These are phyloP conservation scores for Pseudocohnilembus persalinus DNA, from an alignment of 169 alveolate genomes.

Conservation along the genomic window DNA sequence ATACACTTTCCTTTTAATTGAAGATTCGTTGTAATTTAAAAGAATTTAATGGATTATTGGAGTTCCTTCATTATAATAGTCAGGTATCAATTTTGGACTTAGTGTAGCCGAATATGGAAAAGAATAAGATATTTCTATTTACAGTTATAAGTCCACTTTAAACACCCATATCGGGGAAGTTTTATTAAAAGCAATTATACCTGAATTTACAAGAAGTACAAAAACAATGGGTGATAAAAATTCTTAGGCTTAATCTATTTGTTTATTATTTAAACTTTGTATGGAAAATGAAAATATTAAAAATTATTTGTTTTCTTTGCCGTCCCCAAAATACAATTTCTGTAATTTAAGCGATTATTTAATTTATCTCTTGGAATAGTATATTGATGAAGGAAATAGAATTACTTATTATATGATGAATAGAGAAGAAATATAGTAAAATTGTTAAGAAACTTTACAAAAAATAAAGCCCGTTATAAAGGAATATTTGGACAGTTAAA, in stretches of 20 bases:
- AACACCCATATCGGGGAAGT: too few relatives aligned
- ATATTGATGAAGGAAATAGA: not conserved
- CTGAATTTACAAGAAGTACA: not conserved
- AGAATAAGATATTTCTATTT: too few relatives aligned
- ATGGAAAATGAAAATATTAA: not conserved
- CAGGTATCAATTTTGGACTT: too few relatives aligned
- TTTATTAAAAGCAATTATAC: too few relatives aligned
- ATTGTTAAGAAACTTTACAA: too few relatives aligned
- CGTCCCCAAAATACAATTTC: not conserved
- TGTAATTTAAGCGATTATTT: not conserved
- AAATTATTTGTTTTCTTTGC: not conserved
- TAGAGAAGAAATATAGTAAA: too few relatives aligned
- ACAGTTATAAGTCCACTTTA: too few relatives aligned
- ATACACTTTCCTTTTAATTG: not conserved
- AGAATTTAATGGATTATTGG: slow-evolving; percentile 57
- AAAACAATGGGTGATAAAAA: not conserved
- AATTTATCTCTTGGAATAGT: not conserved
- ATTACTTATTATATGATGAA: not conserved
- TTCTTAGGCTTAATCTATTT: not conserved
- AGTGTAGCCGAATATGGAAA: too few relatives aligned
- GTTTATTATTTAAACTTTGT: not conserved
- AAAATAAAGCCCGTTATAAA: too few relatives aligned
- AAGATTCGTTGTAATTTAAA: slow-evolving; percentile 7
- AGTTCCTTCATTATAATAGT: slow-evolving; percentile 27
- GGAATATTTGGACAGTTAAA: too few relatives aligned